phyloP scores from a whole-genome alignment of 441 rosid genomes.

The Brassica balearica region DNA sequence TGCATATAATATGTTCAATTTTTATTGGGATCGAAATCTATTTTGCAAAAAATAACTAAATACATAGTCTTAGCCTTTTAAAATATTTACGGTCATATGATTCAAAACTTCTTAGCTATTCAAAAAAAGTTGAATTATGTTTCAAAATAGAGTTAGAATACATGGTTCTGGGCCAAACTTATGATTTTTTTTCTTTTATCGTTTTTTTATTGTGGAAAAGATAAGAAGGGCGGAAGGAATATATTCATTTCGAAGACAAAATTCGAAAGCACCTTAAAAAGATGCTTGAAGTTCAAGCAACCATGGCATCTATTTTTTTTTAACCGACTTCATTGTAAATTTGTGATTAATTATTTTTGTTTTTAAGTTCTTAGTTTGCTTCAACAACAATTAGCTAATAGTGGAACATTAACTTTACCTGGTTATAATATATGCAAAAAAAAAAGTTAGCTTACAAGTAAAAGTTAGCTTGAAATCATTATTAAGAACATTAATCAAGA shows the following conservation, averaged over 20 bases:
- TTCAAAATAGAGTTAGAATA: neutral
- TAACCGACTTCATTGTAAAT: conserved; percentile 37
- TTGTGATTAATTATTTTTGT: neutral
- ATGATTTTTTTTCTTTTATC: conserved; percentile 11
- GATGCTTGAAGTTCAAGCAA: conserved; percentile 93
- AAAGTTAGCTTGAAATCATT: conserved; percentile 18
- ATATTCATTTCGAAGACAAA: conserved; percentile 69
- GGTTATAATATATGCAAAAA: neutral
- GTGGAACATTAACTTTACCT: neutral
- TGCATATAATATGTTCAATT: neutral
- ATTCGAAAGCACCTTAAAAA: conserved; percentile 53
- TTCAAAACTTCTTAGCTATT: no score
- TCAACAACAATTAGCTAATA: conserved; percentile 45
- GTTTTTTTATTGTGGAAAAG: conserved; percentile 23
- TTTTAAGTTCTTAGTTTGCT: conserved; percentile 34
- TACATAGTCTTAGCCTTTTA: no score
- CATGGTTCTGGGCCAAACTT: conserved; percentile 27
- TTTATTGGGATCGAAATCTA: neutral
- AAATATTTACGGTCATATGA: no score
- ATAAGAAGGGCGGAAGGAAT: conserved; percentile 55
- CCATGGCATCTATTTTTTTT: conserved; percentile 55
- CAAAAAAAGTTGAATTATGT: neutral
- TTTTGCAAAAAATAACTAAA: neutral
- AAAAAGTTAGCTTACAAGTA: conserved; percentile 16
- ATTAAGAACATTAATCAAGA: neutral